phyloP scores from a whole-genome alignment of 306 rosid species.

The Rosa multiflora region DNA sequence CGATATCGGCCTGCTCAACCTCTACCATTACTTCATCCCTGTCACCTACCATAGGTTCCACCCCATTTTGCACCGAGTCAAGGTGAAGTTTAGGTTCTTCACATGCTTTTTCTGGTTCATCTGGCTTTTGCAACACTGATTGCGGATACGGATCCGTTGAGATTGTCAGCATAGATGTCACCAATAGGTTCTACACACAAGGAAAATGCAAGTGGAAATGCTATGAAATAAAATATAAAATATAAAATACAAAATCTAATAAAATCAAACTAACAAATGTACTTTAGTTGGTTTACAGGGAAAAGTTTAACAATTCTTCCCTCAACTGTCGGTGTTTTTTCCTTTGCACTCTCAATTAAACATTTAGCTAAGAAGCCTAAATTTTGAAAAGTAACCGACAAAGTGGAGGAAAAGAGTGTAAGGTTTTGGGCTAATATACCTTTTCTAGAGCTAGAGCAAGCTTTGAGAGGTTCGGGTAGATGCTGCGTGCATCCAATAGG shows the following conservation, averaged over 20 bases:
- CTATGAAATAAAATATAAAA: background rate
- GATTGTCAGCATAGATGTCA: conserved; percentile 69
- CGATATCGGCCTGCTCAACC: conserved; percentile 50
- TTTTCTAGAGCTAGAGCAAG: conserved; percentile 94
- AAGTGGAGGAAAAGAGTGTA: background rate
- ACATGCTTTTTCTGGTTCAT: conserved; percentile 37
- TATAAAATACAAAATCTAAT: background rate
- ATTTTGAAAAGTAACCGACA: background rate
- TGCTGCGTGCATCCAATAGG: conserved; percentile 66
- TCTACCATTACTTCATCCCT: conserved; percentile 75
- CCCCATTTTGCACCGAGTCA: conserved; percentile 53
- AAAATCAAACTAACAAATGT: background rate
- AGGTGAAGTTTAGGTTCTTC: conserved; percentile 52
- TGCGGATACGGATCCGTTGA: conserved; percentile 51
- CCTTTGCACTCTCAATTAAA: background rate
- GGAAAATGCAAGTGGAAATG: conserved; percentile 16
- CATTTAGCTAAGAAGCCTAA: background rate
- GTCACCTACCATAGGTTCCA: conserved; percentile 51
- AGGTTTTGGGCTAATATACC: conserved; percentile 39
- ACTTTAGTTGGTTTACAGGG: background rate
- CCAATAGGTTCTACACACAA: conserved; percentile 71
- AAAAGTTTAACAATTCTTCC: background rate
- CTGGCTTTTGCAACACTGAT: conserved; percentile 37
- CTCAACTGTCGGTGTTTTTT: background rate
- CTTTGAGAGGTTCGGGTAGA: conserved; percentile 86